phyloP scores from a whole-genome alignment of 2,329 filamentous ascomycete species.

The Phyllosticta citrichinensis region DNA sequence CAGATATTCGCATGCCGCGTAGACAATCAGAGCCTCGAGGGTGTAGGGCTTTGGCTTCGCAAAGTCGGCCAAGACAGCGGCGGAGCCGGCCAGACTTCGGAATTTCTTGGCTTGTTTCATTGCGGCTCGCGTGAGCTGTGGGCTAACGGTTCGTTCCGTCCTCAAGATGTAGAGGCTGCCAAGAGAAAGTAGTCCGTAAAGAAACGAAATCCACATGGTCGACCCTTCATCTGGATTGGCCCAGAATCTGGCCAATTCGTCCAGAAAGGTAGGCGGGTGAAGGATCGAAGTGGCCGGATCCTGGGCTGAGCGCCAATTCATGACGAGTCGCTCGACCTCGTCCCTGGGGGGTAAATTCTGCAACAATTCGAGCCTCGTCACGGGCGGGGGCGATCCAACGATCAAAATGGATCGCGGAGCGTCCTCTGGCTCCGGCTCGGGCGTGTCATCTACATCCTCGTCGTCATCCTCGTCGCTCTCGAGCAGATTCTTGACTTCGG shows the following conservation, averaged over 20 bases:
- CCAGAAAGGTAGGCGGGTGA: slow-evolving; percentile 13
- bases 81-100: slow-evolving; percentile 19
- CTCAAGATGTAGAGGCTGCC: slow-evolving; percentile 23
- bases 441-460: slow-evolving; percentile 11
- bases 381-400: slow-evolving; percentile 13
- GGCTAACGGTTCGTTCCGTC: background rate
- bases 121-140: background rate
- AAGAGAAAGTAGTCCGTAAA: slow-evolving; percentile 39
- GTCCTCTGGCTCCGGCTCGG: background rate
- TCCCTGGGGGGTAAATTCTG: slow-evolving; percentile 13
- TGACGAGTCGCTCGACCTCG: slow-evolving; percentile 23
- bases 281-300: slow-evolving; percentile 19
- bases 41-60: slow-evolving; percentile 19
- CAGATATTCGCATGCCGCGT: slow-evolving; percentile 14
- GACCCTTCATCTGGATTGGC: slow-evolving; percentile 26
- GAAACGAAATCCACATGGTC: slow-evolving; percentile 37
- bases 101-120: slow-evolving; percentile 19
- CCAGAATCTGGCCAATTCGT: slow-evolving; percentile 39
- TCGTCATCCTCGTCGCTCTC: slow-evolving; percentile 12
- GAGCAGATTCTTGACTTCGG: slow-evolving; percentile 20
- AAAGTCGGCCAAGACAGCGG: slow-evolving; percentile 23
- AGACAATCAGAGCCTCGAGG: slow-evolving; percentile 17
- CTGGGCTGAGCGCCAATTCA: slow-evolving; percentile 17
- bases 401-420: slow-evolving; percentile 1
- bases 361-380: slow-evolving; percentile 16